Evolutionary conservation across 305 asterid genomes (phyloP).

Genomic region (Solanum hybrid): DNA sequence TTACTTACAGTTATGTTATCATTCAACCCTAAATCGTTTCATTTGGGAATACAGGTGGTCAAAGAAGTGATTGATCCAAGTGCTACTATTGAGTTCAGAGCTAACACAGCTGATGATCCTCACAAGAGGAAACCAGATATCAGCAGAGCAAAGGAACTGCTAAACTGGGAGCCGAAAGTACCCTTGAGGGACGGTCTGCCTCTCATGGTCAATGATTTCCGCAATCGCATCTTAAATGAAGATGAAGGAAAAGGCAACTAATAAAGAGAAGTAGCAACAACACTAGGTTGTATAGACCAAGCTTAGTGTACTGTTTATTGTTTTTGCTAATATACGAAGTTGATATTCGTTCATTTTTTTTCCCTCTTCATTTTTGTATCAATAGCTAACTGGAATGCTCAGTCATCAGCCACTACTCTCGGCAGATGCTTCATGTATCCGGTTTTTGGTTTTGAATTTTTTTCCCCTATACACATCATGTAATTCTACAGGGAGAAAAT

Average conservation of each 20-base stretch:
- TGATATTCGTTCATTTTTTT: not conserved
- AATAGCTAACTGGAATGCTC: not conserved
- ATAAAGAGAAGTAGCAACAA: slow-evolving; percentile 19
- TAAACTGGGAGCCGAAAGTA: slow-evolving; percentile 93
- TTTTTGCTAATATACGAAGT: not conserved
- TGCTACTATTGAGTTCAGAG: slow-evolving; percentile 65
- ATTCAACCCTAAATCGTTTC: not conserved
- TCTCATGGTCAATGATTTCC: slow-evolving; percentile 76
- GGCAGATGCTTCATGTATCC: not conserved
- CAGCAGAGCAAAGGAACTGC: slow-evolving; percentile 75
- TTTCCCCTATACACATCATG: not conserved
- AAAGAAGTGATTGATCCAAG: slow-evolving; percentile 87
- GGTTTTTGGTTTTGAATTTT: not conserved
- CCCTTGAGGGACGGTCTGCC: slow-evolving; percentile 81
- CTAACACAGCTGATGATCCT: slow-evolving; percentile 98
- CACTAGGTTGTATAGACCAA: slow-evolving; percentile 5
- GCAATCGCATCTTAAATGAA: slow-evolving; percentile 90
- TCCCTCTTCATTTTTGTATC: not conserved
- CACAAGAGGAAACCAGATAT: slow-evolving; percentile 97
- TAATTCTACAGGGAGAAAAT: not conserved
- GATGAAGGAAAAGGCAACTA: slow-evolving; percentile 87
- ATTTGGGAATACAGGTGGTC: slow-evolving; percentile 44
- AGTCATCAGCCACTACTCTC: not conserved
- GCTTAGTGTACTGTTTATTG: not conserved
- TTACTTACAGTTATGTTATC: not conserved